Conservation (phyloP, 768 basidiomycete species). For the Neoboletus brunneissimus region DNA sequence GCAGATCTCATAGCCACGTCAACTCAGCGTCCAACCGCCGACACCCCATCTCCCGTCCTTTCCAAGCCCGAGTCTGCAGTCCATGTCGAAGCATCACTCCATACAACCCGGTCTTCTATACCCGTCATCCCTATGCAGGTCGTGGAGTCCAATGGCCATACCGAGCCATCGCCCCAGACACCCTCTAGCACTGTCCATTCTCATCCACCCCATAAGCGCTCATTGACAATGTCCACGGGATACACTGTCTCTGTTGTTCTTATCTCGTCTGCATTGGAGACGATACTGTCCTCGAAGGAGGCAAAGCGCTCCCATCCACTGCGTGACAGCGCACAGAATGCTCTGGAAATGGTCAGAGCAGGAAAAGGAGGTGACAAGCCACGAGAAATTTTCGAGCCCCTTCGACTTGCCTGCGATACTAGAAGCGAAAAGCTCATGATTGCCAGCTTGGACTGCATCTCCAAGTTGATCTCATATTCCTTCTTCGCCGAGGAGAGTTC, state of each 20-base stretch:
- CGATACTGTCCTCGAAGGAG: slow-evolving; percentile 83
- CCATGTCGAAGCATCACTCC: slow-evolving; percentile 2
- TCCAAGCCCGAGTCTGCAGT: slow-evolving; percentile 1
- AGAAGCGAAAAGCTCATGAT: slow-evolving; percentile 92
- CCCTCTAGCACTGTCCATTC: slow-evolving; percentile 17
- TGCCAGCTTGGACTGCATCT: slow-evolving; percentile 94
- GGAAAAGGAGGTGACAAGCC: slow-evolving; percentile 75
- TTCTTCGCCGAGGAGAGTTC: slow-evolving; percentile 80
- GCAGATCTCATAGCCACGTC: slow-evolving; percentile 1
- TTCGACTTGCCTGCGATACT: slow-evolving; percentile 95
- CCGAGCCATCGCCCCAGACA: slow-evolving; percentile 16
- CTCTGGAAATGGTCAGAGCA: slow-evolving; percentile 76
- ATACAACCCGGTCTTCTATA: slow-evolving; percentile 4
- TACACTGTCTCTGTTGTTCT: slow-evolving; percentile 75
- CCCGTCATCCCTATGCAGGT: slow-evolving; percentile 6
- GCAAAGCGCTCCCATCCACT: slow-evolving; percentile 80
- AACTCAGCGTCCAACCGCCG: not conserved
- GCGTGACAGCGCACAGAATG: slow-evolving; percentile 77
- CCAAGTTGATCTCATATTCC: slow-evolving; percentile 95
- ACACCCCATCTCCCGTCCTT: slow-evolving; percentile 9
- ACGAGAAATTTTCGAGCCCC: slow-evolving; percentile 91
- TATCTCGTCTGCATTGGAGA: slow-evolving; percentile 81
- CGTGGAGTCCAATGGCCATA: slow-evolving; percentile 13
- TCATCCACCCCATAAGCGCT: slow-evolving; percentile 45
- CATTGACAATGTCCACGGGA: slow-evolving; percentile 64